Evolutionary conservation across 345 rosid genomes (phyloP).

Genomic region (Hibiscus syriacus): DNA sequence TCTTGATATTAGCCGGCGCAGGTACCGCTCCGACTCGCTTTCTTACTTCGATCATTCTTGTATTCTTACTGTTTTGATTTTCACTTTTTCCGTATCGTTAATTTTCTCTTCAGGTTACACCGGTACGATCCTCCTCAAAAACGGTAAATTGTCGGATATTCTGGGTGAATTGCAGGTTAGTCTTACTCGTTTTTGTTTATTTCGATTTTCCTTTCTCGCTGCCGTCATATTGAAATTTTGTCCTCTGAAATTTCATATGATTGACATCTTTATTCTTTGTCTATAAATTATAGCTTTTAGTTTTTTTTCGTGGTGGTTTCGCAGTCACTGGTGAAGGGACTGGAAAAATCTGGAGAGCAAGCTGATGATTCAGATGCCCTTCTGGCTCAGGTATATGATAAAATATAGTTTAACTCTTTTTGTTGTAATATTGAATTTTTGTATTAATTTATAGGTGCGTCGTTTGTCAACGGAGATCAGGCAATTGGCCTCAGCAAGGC

Average conservation of each 20-base stretch:
- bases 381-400: slow-evolving; percentile 51
- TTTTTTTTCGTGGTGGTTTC: not conserved
- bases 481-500: slow-evolving; percentile 53
- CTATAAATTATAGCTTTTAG: not conserved
- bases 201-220: not conserved
- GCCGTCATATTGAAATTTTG: not conserved
- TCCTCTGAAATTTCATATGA: not conserved
- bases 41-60: not conserved
- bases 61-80: not conserved
- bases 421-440: not conserved
- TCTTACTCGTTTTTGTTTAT: not conserved
- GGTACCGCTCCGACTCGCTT: slow-evolving; percentile 26
- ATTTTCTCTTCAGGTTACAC: slow-evolving; percentile 50
- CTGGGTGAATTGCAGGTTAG: slow-evolving; percentile 74
- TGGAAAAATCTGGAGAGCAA: slow-evolving; percentile 51
- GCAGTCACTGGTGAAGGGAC: slow-evolving; percentile 55
- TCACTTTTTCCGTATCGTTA: not conserved
- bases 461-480: slow-evolving; percentile 62
- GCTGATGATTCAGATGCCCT: slow-evolving; percentile 52
- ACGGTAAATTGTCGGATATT: slow-evolving; percentile 74
- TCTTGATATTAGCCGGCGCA: slow-evolving; percentile 74
- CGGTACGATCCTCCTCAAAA: slow-evolving; percentile 58
- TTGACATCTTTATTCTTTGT: not conserved
- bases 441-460: slow-evolving; percentile 31
- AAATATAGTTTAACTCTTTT: not conserved